Evolutionary conservation across 192 early-diverging fungal species (phyloP), one percentile per base, ranked within the genome.

Genomic region (Podochytrium sp.): DNA sequence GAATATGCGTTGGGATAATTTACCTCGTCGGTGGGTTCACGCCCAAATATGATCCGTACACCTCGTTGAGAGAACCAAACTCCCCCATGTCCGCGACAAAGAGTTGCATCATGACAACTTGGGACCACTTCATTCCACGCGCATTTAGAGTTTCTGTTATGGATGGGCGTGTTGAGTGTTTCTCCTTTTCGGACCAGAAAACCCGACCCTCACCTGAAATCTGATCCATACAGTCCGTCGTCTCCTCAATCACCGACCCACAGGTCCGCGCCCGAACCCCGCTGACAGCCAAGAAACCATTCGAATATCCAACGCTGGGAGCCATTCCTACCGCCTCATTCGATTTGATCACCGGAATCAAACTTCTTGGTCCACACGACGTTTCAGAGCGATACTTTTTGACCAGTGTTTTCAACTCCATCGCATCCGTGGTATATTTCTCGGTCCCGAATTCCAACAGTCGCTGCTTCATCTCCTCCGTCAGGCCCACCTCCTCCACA

Each of bases 11-110:
- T 32, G 30, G 38, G 29, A 62, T 38, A 20, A 32, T 65, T 50
- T 82, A 90, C 89, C 90, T 76, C n/a, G 93, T 85, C 0, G 93
- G 85, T 6, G 93, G 93, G 71, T 93, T 92, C 32, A 88, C 79
- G 39, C 81, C 86, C 71, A 93, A 92, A 60, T 87, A 93, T 1
- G 61, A 72, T 60, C 86, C 86, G 77, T 94, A 94, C 12, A 85
- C 79, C 7, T 41, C 43, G 74, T 94, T 94, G 33, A 94, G 67
- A 2, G 58, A 62, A 1, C 64, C 81, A 77, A 94, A 94, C 35
- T 87, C 78, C 5, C 67, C 63, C 90, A 94, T 91, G 64, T 92
- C 80, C 3, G 79, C 62, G 0, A 93, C 84, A 73, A 85, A 88
- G 0, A 94, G 86, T 55, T 88, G 84, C 81, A 93, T 88, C 51